Conservation (phyloP, 345 rosid species). For the Dipteronia sinensis region DNA sequence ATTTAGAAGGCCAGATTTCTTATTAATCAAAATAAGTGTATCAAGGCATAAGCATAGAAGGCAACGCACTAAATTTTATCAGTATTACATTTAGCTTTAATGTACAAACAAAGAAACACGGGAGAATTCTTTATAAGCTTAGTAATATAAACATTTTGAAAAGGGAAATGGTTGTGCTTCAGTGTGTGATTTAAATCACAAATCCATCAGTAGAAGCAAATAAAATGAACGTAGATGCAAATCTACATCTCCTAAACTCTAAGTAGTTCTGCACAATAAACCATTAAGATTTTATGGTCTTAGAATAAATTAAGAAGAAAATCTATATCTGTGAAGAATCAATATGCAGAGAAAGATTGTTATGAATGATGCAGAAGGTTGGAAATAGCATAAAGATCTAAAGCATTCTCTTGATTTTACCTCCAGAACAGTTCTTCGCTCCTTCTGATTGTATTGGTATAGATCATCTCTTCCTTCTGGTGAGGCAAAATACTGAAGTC, state of each 20-base stretch:
- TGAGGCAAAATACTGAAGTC: slow-evolving; percentile 84
- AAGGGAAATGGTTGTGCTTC: neutral
- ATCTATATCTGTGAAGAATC: neutral
- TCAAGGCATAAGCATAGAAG: neutral
- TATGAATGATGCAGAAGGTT: slow-evolving; percentile 2
- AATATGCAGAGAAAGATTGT: neutral
- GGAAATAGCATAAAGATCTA: neutral
- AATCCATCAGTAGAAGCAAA: neutral
- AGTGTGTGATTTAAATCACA: neutral
- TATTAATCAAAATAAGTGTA: neutral
- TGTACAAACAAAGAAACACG: neutral
- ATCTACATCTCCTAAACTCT: neutral
- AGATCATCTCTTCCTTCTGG: slow-evolving; percentile 95
- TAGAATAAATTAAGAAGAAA: neutral
- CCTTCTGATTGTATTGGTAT: slow-evolving; percentile 92
- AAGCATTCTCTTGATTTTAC: slow-evolving; percentile 37
- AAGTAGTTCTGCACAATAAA: neutral
- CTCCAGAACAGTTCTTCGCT: slow-evolving; percentile 87
- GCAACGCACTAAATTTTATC: neutral
- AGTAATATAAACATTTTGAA: neutral
- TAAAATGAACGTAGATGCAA: neutral
- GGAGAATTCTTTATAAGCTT: neutral
- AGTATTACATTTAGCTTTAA: neutral
- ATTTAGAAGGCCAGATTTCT: neutral
- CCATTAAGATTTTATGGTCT: neutral